Evolutionary conservation across 73 alveolate species (phyloP).

Genomic region (Tetrahymena thermophila): DNA sequence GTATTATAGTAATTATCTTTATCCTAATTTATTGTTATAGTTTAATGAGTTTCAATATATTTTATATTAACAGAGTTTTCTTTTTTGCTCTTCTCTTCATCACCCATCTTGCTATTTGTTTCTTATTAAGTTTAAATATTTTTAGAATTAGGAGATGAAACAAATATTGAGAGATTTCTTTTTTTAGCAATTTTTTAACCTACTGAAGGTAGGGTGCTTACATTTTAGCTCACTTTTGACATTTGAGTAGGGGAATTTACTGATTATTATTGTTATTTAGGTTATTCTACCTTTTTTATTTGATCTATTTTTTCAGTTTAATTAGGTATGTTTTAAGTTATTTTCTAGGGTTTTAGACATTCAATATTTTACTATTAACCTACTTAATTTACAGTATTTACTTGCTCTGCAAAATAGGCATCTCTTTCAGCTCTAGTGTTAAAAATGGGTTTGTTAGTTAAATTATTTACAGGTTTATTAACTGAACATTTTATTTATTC

Average conservation of each 20-base stretch:
- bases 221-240: neutral
- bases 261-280: neutral
- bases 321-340: neutral
- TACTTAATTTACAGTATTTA: neutral
- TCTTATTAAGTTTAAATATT: neutral
- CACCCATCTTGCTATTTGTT: neutral
- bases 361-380: neutral
- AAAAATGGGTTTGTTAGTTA: neutral
- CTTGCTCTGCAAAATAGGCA: neutral
- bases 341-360: neutral
- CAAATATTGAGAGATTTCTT: neutral
- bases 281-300: neutral
- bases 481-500: neutral
- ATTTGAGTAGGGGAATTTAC: neutral
- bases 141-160: neutral
- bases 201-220: neutral
- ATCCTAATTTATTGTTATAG: neutral
- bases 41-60: neutral
- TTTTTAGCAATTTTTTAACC: neutral
- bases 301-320: neutral
- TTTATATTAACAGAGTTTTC: neutral
- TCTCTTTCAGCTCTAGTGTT: neutral
- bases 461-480: neutral
- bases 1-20: neutral
- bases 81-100: neutral